Percentiles rank a stretch among this genome's conserved stretches.
These are phyloP conservation scores for Hippophae rhamnoides DNA, from an alignment of 306 rosid species.

Conservation along the genomic window DNA sequence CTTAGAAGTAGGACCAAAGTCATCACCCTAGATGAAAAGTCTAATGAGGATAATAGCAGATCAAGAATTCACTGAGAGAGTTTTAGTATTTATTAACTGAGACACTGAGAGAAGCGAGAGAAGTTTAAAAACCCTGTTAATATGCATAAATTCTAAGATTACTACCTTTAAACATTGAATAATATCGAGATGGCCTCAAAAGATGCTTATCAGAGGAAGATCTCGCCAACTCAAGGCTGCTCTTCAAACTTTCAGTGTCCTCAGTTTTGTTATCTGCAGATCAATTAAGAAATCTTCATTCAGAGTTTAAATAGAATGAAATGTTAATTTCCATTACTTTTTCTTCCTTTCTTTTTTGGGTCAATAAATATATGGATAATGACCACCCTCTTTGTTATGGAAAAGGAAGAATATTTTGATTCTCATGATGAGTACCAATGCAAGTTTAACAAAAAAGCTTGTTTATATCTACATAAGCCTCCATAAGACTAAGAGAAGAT, in stretches of 20 bases:
- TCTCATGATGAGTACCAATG: too few species aligned
- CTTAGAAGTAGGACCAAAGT: background rate
- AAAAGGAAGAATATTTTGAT: too few species aligned
- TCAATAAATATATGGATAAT: too few species aligned
- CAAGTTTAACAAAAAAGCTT: background rate
- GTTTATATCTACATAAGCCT: background rate
- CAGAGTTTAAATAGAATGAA: slow-evolving; percentile 11
- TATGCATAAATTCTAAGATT: background rate
- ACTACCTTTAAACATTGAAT: slow-evolving; percentile 64
- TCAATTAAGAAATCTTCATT: slow-evolving; percentile 17
- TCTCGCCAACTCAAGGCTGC: slow-evolving; percentile 41
- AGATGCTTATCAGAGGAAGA: slow-evolving; percentile 65
- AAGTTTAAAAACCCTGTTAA: background rate
- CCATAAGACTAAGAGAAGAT: slow-evolving; percentile 1
- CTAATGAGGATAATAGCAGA: too few species aligned
- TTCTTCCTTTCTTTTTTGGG: too few species aligned
- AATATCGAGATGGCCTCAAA: slow-evolving; percentile 69
- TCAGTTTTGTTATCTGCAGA: slow-evolving; percentile 41
- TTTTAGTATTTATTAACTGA: too few species aligned
- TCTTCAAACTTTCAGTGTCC: slow-evolving; percentile 37
- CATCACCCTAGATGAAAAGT: background rate
- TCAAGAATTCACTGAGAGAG: too few species aligned
- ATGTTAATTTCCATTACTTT: too few species aligned
- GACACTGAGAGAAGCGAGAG: too few species aligned
- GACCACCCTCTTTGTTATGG: too few species aligned